Percentiles rank a stretch among this genome's conserved stretches.
These are phyloP conservation scores for Stereum hirsutum DNA, from an alignment of 1,284 basidiomycete species.

Conservation along the genomic window DNA sequence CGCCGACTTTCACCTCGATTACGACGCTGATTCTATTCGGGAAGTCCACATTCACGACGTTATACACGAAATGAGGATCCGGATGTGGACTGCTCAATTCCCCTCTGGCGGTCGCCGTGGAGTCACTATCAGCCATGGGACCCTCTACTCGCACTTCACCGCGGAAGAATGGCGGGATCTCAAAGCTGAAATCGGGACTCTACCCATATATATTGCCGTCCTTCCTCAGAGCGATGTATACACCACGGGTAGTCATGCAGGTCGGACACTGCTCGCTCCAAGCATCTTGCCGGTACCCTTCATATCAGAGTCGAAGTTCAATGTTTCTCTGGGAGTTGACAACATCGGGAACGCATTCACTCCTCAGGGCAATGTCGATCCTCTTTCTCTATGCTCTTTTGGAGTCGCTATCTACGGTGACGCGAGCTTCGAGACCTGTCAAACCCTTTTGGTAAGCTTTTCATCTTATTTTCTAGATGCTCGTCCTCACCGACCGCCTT, in stretches of 20 bases:
- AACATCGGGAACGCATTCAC: conserved; percentile 62
- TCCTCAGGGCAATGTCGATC: conserved; percentile 54
- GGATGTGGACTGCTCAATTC: conserved; percentile 10
- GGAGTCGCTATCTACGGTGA: conserved; percentile 51
- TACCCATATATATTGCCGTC: conserved; percentile 44
- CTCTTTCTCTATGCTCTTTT: conserved; percentile 45
- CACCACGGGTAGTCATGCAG: conserved; percentile 42
- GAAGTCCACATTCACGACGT: conserved; percentile 49
- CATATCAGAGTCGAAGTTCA: conserved; percentile 31
- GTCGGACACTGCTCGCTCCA: conserved; percentile 22
- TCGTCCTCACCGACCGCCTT: too few relatives aligned
- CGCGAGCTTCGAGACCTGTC: conserved; percentile 35
- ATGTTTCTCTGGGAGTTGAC: conserved; percentile 49
- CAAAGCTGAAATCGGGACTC: conserved; percentile 17
- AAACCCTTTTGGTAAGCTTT: conserved; percentile 36
- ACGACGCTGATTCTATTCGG: conserved; percentile 40
- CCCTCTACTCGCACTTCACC: conserved; percentile 44
- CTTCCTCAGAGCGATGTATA: conserved; percentile 58
- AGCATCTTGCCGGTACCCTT: conserved; percentile 46
- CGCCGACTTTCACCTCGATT: conserved; percentile 60
- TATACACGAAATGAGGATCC: conserved; percentile 27
- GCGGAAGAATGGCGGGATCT: conserved; percentile 34
- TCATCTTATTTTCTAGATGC: not conserved
- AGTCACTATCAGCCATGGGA: conserved; percentile 53
- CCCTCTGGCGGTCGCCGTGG: conserved; percentile 3